A percentile compares a stretch with the other conserved stretches of the same genome.
Conservation (phyloP, 2,329 filamentous ascomycete species). For the Zopfia rhizophila region DNA sequence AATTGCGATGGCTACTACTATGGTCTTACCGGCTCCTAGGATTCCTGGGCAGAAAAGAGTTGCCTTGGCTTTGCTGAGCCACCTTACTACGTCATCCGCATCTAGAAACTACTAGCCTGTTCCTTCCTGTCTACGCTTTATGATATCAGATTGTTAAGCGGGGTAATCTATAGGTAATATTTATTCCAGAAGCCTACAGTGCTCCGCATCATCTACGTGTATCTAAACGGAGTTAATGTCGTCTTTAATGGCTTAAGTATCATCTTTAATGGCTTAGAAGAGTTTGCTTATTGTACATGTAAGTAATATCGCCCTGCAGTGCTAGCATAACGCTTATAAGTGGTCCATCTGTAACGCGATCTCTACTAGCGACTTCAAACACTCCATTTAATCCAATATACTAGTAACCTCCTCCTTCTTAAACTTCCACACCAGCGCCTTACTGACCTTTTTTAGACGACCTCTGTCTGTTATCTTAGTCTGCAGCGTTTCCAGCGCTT, state of each 20-base stretch:
- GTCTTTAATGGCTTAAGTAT: constrained; percentile 22
- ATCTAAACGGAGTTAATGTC: constrained; percentile 3
- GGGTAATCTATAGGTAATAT: too few relatives aligned
- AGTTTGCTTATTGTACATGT: constrained; percentile 25
- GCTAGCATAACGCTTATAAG: constrained; percentile 24
- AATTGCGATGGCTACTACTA: constrained; percentile 27
- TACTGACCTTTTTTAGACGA: constrained; percentile 14
- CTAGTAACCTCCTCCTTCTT: constrained; percentile 28
- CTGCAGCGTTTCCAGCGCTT: constrained; percentile 29
- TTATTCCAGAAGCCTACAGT: constrained; percentile 13
- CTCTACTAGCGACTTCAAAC: constrained; percentile 25
- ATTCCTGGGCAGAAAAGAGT: constrained; percentile 29
- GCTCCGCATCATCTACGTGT: constrained; percentile 9
- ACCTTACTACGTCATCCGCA: too few relatives aligned
- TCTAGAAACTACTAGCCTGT: too few relatives aligned
- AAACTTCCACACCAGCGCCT: constrained; percentile 27
- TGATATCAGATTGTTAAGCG: too few relatives aligned
- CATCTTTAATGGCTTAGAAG: too few relatives aligned
- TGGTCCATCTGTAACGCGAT: constrained; percentile 29
- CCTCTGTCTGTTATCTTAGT: constrained; percentile 21
- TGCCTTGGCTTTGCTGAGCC: constrained; percentile 9
- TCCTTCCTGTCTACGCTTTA: too few relatives aligned
- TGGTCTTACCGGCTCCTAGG: constrained; percentile 30
- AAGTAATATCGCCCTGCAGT: constrained; percentile 11
- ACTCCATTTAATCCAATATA: constrained; percentile 27